Evolutionary conservation across 2,329 filamentous ascomycete genomes (phyloP).

Genomic region (Ustulina deusta): DNA sequence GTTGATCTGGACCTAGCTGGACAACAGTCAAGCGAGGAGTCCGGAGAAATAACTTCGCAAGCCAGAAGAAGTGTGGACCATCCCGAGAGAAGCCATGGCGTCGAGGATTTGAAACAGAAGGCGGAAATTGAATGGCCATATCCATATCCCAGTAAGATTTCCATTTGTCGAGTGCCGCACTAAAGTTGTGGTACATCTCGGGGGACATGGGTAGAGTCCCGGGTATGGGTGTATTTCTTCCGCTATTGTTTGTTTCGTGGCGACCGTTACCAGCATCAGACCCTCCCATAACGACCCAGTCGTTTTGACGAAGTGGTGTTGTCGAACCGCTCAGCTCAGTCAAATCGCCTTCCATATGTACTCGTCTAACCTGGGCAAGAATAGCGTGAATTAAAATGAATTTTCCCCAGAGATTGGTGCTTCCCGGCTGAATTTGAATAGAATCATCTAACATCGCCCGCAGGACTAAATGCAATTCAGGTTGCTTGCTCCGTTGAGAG

Average conservation of each 20-base stretch:
- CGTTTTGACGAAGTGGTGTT: constrained; percentile 69
- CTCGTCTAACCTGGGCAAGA: constrained; percentile 68
- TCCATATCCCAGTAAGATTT: constrained; percentile 79
- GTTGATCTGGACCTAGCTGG: constrained; percentile 67
- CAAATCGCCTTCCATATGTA: constrained; percentile 57
- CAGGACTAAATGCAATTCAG: constrained; percentile 71
- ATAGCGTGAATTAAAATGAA: constrained; percentile 79
- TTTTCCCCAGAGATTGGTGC: constrained; percentile 79
- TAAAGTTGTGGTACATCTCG: constrained; percentile 61
- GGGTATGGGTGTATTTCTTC: constrained; percentile 60
- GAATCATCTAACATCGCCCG: constrained; percentile 69
- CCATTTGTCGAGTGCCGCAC: constrained; percentile 75
- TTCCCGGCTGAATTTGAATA: constrained; percentile 70
- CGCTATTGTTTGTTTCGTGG: constrained; percentile 60
- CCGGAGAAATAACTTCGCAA: constrained; percentile 74
- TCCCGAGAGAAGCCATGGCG: constrained; percentile 78
- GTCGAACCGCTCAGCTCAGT: constrained; percentile 56
- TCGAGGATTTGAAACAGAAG: constrained; percentile 62
- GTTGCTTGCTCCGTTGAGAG: constrained; percentile 72
- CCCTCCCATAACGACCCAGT: constrained; percentile 64
- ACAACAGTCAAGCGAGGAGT: constrained; percentile 66
- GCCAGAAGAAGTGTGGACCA: constrained; percentile 78
- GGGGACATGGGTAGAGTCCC: constrained; percentile 56
- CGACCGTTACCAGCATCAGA: constrained; percentile 57
- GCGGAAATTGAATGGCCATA: constrained; percentile 75